Evolutionary conservation across 2,329 filamentous ascomycete genomes (phyloP).

Genomic region (Penicillium digitatum): DNA sequence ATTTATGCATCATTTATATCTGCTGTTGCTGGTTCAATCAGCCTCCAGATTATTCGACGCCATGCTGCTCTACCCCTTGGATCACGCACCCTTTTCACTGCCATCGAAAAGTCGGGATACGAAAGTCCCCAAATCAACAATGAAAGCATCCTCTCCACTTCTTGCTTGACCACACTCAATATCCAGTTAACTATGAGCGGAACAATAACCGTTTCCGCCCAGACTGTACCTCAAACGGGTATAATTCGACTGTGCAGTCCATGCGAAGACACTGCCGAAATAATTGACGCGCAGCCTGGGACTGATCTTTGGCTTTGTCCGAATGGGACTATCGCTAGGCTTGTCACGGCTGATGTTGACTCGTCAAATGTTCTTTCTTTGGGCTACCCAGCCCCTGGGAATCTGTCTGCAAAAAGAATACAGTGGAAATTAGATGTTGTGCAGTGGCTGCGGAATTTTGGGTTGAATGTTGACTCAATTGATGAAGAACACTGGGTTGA

Average conservation of each 20-base stretch:
- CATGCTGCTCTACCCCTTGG: conserved; percentile 40
- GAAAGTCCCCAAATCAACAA: conserved; percentile 28
- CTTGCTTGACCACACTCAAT: conserved; percentile 37
- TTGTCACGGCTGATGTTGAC: conserved; percentile 28
- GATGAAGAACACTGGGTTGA: conserved; percentile 40
- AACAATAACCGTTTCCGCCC: conserved; percentile 36
- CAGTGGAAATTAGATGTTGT: conserved; percentile 38
- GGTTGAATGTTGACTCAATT: conserved; percentile 28
- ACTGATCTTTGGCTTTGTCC: conserved; percentile 42
- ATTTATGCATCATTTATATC: conserved; percentile 42
- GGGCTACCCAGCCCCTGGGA: conserved; percentile 11
- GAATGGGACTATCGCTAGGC: conserved; percentile 36
- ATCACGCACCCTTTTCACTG: conserved; percentile 39
- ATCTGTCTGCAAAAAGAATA: conserved; percentile 19
- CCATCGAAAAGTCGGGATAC: conserved; percentile 31
- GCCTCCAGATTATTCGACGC: conserved; percentile 35
- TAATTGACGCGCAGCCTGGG: conserved; percentile 22
- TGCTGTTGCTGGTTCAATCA: conserved; percentile 37
- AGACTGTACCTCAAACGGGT: conserved; percentile 36
- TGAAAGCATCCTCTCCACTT: conserved; percentile 22
- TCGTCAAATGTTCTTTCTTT: conserved; percentile 22
- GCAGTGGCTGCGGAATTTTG: conserved; percentile 39
- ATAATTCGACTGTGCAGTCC: conserved; percentile 32
- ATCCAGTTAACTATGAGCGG: conserved; percentile 37
- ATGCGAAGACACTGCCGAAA: conserved; percentile 15